These are phyloP conservation scores for Cyclotella atomus DNA, from an alignment of 108 stramenopile genomes.

Conservation along the genomic window DNA sequence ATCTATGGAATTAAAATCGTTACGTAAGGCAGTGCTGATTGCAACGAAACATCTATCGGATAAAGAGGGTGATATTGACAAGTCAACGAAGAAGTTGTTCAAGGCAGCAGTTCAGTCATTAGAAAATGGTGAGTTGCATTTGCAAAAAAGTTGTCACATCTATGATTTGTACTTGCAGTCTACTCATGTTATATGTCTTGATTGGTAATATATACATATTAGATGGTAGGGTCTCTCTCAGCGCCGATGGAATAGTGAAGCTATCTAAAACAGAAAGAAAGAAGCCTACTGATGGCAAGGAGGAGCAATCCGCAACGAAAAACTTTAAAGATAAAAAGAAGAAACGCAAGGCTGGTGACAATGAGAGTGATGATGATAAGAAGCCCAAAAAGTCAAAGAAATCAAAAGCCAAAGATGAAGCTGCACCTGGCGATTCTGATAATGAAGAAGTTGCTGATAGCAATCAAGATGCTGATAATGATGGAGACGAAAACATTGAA, in stretches of 20 bases:
- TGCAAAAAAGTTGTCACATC: not conserved
- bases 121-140: slow-evolving; percentile 48
- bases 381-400: slow-evolving; percentile 4
- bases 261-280: slow-evolving; percentile 51
- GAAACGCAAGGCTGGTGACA: slow-evolving; percentile 22
- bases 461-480: slow-evolving; percentile 22
- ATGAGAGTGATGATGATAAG: slow-evolving; percentile 15
- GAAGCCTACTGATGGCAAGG: not conserved
- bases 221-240: slow-evolving; percentile 47
- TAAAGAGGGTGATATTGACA: slow-evolving; percentile 57
- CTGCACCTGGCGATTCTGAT: slow-evolving; percentile 17
- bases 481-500: not conserved
- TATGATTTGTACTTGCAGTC: not conserved
- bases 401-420: slow-evolving; percentile 14
- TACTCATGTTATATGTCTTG: too few relatives aligned
- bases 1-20: slow-evolving; percentile 48
- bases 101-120: slow-evolving; percentile 70
- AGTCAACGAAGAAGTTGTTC: slow-evolving; percentile 81
- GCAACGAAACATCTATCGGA: slow-evolving; percentile 6
- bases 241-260: slow-evolving; percentile 70
- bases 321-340: slow-evolving; percentile 49
- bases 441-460: slow-evolving; percentile 16
- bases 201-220: not conserved
- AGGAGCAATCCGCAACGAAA: slow-evolving; percentile 33
- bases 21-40: slow-evolving; percentile 41